These are phyloP conservation scores for Boletus tylopilopsis DNA, from an alignment of 768 basidiomycete species.

Conservation along the genomic window DNA sequence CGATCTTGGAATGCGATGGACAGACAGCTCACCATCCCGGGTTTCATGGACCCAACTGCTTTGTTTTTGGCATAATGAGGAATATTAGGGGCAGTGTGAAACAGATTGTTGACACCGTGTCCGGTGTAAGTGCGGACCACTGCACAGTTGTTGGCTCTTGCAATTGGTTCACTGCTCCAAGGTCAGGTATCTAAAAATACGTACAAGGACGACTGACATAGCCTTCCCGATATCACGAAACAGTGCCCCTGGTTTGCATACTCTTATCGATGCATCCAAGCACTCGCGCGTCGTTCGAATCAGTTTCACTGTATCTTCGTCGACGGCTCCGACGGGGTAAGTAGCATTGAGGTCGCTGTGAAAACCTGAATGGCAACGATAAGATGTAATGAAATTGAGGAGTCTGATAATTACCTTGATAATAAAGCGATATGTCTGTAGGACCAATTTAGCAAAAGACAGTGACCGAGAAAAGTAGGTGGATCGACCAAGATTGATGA, in stretches of 20 bases:
- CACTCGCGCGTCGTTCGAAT: slow-evolving; percentile 80
- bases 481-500: slow-evolving; percentile 82
- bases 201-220: slow-evolving; percentile 55
- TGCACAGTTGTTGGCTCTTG: slow-evolving; percentile 79
- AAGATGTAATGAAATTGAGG: not conserved
- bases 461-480: slow-evolving; percentile 5
- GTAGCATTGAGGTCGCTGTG: slow-evolving; percentile 94
- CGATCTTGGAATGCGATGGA: not conserved
- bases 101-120: slow-evolving; percentile 84
- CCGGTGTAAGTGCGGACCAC: slow-evolving; percentile 91
- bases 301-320: slow-evolving; percentile 78
- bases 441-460: slow-evolving; percentile 15
- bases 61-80: slow-evolving; percentile 96
- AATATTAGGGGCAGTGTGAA: slow-evolving; percentile 83
- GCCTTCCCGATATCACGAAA: slow-evolving; percentile 85
- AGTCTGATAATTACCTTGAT: slow-evolving; percentile 52
- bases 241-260: slow-evolving; percentile 91
- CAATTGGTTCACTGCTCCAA: slow-evolving; percentile 69
- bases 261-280: slow-evolving; percentile 84
- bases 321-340: slow-evolving; percentile 84
- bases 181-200: slow-evolving; percentile 5
- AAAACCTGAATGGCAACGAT: slow-evolving; percentile 49
- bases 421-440: slow-evolving; percentile 75
- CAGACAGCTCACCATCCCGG: slow-evolving; percentile 71
- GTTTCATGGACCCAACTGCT: slow-evolving; percentile 88